phyloP scores from a whole-genome alignment of 2,329 filamentous ascomycete species.

The Ceratocystis alfenasii region DNA sequence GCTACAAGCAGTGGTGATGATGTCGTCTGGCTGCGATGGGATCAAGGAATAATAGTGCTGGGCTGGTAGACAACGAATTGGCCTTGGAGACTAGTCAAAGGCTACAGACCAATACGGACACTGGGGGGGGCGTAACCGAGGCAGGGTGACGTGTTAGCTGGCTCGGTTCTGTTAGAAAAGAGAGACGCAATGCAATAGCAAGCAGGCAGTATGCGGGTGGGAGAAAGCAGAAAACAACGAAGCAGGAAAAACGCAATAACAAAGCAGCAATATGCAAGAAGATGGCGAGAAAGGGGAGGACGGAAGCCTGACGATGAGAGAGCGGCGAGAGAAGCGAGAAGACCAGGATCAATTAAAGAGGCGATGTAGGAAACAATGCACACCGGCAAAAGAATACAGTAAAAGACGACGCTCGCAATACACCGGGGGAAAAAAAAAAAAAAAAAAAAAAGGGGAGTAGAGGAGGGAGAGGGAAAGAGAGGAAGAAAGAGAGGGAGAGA shows the following conservation, averaged over 20 bases:
- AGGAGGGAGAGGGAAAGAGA: background rate
- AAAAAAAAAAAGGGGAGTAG: background rate
- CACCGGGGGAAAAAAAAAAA: background rate
- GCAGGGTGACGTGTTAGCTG: constrained; percentile 22
- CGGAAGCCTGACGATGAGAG: background rate
- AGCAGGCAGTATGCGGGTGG: constrained; percentile 10
- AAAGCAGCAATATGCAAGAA: background rate
- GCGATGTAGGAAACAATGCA: background rate
- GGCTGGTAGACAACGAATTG: background rate
- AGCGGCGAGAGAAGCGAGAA: background rate
- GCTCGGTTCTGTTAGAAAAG: constrained; percentile 18
- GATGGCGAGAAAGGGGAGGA: background rate
- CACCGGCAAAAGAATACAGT: background rate
- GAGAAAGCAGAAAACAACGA: background rate
- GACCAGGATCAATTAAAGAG: constrained; percentile 1
- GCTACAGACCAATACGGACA: constrained; percentile 14
- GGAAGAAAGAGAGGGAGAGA: background rate
- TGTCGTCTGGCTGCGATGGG: background rate
- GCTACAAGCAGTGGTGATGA: background rate
- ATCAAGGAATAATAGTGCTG: background rate
- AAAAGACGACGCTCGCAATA: background rate
- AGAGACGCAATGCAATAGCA: constrained; percentile 20
- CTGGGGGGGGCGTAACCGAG: constrained; percentile 18
- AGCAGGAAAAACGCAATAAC: background rate
- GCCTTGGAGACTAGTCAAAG: background rate